Base-by-base conservation (phyloP, 306 rosid genomes). In the Corylus americana region DNA sequence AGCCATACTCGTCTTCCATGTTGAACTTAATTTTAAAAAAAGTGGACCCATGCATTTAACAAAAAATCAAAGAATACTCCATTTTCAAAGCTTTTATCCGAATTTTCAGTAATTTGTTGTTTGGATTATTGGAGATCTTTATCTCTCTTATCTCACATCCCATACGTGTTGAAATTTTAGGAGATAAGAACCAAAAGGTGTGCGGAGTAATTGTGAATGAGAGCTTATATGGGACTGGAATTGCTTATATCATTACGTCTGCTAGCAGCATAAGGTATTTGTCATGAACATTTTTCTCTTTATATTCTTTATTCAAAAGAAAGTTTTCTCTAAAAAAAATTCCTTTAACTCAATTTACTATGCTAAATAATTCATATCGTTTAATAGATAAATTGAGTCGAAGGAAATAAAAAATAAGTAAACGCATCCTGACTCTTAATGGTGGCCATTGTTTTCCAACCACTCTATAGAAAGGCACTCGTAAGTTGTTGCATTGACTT, bases 181-280 rank as follows among this genome's bases (percentile, higher is more conserved):
- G 87, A 25, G 72, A 69, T 63, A 81, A 45, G 64, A 63, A 12
- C 8, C 71, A 76, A 6, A 69, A 35, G n/a, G 45, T 45, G 11
- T 53, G 79, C 61, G 85, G 85, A 73, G 25, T 78, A 44, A 29
- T 85, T 71, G 55, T 78, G 12, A 69, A 85, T 8, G 70, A 70
- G 81, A 78, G 78, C 83, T 74, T 84, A 73, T 81, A 44, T 78
- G 97, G 94, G 12, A 0, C 25, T 35, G 57, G 81, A 20, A 74
- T 78, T 16, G 92, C 93, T 18, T 90, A 89, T 69, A 20, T 85
- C 62, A 79, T 92, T 74, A 92, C 97, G 3, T 48, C 94, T 44
- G 90, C 86, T 48, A 62, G 76, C 67, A 86, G 94, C 55, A 44
- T 78, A 58, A 86, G 86, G 97, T 92, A 75, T n/a, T 51, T 12